Conservation (phyloP, 2,329 filamentous ascomycete species). For the Colletotrichum liriopes region DNA sequence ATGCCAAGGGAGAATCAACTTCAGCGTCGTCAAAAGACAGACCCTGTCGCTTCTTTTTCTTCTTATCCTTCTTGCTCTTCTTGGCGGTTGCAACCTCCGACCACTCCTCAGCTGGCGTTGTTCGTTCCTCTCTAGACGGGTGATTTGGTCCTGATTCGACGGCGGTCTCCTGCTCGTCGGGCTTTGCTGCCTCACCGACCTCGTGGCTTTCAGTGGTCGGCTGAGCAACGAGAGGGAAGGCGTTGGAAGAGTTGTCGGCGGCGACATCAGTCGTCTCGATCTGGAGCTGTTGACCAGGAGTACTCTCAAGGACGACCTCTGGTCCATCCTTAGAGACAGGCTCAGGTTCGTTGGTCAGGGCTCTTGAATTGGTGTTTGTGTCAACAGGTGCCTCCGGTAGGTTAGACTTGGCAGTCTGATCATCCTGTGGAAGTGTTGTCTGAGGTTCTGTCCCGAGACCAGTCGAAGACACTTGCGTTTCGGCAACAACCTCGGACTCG, state of each 20-base stretch:
- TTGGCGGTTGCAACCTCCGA: conserved; percentile 43
- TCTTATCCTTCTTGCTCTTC: conserved; percentile 55
- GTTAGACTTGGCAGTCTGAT: neutral
- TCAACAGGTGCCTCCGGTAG: neutral
- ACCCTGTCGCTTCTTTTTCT: conserved; percentile 51
- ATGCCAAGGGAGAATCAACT: neutral
- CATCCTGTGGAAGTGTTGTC: neutral
- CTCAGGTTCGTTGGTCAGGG: neutral
- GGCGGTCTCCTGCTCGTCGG: neutral
- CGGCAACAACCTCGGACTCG: conserved; percentile 1
- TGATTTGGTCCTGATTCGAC: neutral
- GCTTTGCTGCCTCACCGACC: neutral
- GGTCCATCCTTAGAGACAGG: neutral
- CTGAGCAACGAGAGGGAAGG: neutral
- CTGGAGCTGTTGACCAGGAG: neutral
- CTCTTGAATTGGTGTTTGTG: neutral
- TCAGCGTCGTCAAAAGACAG: conserved; percentile 16
- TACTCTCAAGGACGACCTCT: neutral
- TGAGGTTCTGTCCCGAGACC: neutral
- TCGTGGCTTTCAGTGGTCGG: neutral
- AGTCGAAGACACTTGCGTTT: neutral
- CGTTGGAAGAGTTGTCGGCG: neutral
- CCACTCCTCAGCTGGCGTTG: conserved; percentile 21
- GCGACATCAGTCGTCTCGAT: neutral
- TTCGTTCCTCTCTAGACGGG: neutral